phyloP scores from a whole-genome alignment of 495 filamentous ascomycete genomes.

The Pyronema omphalodes region DNA sequence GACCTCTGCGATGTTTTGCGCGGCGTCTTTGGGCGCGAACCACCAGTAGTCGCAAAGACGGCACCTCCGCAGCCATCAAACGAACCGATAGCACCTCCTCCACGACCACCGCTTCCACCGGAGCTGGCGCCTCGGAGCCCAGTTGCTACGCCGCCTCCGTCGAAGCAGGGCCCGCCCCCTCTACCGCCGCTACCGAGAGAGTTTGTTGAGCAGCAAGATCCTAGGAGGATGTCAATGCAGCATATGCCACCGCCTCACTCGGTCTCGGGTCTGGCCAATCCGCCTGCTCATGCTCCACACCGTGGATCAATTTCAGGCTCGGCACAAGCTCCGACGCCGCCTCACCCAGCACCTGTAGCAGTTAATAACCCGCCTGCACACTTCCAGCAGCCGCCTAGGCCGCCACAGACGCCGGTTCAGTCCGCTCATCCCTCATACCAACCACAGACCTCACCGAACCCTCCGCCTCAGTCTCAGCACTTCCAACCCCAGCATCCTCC shows the following conservation, averaged over 20 bases:
- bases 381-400: no score
- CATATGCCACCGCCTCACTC: background rate
- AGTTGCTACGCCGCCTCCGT: slow-evolving; percentile 11
- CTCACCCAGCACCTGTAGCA: no score
- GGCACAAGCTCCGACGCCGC: no score
- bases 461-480: no score
- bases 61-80: slow-evolving; percentile 28
- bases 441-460: no score
- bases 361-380: no score
- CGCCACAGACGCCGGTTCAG: no score
- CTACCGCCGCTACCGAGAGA: slow-evolving; percentile 27
- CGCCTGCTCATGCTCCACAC: no score
- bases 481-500: slow-evolving; percentile 18
- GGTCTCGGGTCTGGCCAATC: background rate
- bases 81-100: slow-evolving; percentile 38
- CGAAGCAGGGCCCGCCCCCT: slow-evolving; percentile 24
- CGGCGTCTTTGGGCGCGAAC: slow-evolving; percentile 85
- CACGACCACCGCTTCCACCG: slow-evolving; percentile 51
- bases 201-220: slow-evolving; percentile 6
- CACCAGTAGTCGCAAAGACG: slow-evolving; percentile 60
- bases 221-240: background rate
- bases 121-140: slow-evolving; percentile 30
- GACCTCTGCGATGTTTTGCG: slow-evolving; percentile 69
- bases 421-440: no score
- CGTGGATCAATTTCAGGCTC: no score